Base-by-base conservation (phyloP, 2,329 filamentous ascomycete species). In the Fusarium luffae region DNA sequence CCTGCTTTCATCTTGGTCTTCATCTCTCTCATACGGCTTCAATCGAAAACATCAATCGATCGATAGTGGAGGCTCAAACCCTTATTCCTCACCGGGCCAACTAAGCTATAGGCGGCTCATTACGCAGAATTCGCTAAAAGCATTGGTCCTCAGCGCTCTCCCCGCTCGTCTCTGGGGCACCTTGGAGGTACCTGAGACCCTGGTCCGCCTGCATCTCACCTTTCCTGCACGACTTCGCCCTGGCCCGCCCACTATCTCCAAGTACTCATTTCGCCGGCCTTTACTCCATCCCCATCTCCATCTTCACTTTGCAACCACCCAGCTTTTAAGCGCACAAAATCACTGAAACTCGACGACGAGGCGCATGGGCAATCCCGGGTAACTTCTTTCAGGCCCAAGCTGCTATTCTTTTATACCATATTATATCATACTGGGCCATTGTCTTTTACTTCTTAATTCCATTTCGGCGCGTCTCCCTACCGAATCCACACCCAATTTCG, bases 191-290 rank as follows among this genome's bases (percentile, higher is more conserved):
- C 70, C 66, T 57, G 52, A 57, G 63, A 72, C 63, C 62, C 62
- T 55, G 62, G 58, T 41, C 58, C 28, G 50, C 30, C 65, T 55
- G 66, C 52, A 60, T 56, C 64, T 54, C 64, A 73, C 59, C 57
- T 60, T 58, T 47, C 47, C 59, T 68, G 71, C 69, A 67, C 72
- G 61, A 61, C 66, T 65, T 56, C 68, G 58, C 68, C 56, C 63
- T 56, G 59, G 64, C 48, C 66, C 63, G 64, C 63, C 61, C 66
- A 59, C 69, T 68, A 75, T 75, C 71, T 72, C 48, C 59, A 59
- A 56, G 62, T 71, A 72, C 74, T 75, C 74, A 75, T 75, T 74
- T 75, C 73, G 63, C 56, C 49, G 23, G 49, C 21, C 72, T 75
- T 63, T 68, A 72, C 68, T 71, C 70, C 72, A 73, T 52, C 49